Base-by-base conservation (phyloP, 371 early-diverging fungal genomes). In the Mucor saturninus region DNA sequence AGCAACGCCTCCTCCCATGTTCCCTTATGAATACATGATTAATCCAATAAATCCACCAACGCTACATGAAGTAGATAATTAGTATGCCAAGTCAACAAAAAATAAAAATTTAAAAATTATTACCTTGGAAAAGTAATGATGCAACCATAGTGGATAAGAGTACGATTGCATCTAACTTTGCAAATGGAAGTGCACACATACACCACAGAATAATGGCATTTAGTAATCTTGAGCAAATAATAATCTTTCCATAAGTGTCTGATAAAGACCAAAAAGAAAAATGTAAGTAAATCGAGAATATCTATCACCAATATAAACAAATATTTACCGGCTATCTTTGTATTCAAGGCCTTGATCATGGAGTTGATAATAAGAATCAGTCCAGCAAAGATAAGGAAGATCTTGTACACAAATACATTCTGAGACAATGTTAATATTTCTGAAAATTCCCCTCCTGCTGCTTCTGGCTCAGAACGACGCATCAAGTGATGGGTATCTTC, bases 141-240 rank as follows among this genome's bases (percentile, higher is more conserved):
- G 77, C 81, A 46, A 73, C 66, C 71, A 81, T 70, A 4, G 75
- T 74, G 30, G 77, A 67, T 29, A 81, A 46, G 1, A 81, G 54
- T 1, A 78, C 72, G 43, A 81, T 71, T 3, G 81, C 79, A 51
- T 75, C 76, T 10, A 81, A 48, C 42, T 69, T 62, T 35, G 75
- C 73, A 67, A 81, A 81, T 14, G 81, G 77, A 15, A 81, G 57
- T n/a, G 81, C 81, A 51, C 81, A 81, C 68, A 81, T 61, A 29
- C 72, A 72, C 81, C 81, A 81, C 2, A 81, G 59, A 2, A 76
- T 63, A 51, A 72, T 62, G 1, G 81, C 79, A 37, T 76, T 76
- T 1, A 81, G 49, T 14, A 81, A n/a, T 31, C 81, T 71, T 14
- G 75, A 71, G 10, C 64, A 62, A 50, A 81, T 78, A 37, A 81